Conservation (phyloP, 306 rosid genomes). For the Inga oerstediana region DNA sequence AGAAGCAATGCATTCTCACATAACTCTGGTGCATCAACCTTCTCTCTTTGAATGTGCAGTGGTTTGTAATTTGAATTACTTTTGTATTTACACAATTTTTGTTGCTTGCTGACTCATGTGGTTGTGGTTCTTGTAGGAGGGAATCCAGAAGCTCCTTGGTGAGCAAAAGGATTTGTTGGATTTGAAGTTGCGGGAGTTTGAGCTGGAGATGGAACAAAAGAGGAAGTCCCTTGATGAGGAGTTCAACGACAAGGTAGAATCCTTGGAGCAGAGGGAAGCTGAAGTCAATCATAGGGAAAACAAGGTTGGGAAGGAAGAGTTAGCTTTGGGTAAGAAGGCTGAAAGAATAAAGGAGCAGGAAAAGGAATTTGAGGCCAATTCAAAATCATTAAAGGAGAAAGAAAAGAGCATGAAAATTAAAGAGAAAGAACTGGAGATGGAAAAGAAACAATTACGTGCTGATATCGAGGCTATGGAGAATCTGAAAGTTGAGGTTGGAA, state of each 20-base stretch:
- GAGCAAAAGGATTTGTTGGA: conserved; percentile 60
- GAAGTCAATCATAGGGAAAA: conserved; percentile 74
- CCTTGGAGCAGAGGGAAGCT: conserved; percentile 60
- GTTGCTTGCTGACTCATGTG: conserved; percentile 31
- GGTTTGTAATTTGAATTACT: conserved; percentile 9
- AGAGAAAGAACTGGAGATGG: conserved; percentile 70
- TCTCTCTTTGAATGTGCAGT: background rate
- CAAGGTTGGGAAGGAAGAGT: conserved; percentile 71
- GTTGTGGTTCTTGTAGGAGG: conserved; percentile 56
- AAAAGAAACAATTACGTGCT: conserved; percentile 63
- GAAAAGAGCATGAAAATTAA: conserved; percentile 61
- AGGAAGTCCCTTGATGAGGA: conserved; percentile 57
- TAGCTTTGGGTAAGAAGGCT: conserved; percentile 64
- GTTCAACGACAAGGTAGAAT: conserved; percentile 45
- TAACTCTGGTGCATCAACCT: background rate
- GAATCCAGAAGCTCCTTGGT: conserved; percentile 62
- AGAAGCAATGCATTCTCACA: background rate
- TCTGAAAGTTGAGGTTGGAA: conserved; percentile 60
- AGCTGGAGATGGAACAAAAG: conserved; percentile 68
- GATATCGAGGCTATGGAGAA: conserved; percentile 55
- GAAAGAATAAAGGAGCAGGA: conserved; percentile 79
- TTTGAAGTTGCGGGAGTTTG: conserved; percentile 58
- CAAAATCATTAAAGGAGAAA: conserved; percentile 59
- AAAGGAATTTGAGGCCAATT: conserved; percentile 63
- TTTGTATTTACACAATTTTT: conserved; percentile 24